These are phyloP conservation scores for Pythium sp. DNA, from an alignment of 352 stramenopile genomes.

Conservation along the genomic window DNA sequence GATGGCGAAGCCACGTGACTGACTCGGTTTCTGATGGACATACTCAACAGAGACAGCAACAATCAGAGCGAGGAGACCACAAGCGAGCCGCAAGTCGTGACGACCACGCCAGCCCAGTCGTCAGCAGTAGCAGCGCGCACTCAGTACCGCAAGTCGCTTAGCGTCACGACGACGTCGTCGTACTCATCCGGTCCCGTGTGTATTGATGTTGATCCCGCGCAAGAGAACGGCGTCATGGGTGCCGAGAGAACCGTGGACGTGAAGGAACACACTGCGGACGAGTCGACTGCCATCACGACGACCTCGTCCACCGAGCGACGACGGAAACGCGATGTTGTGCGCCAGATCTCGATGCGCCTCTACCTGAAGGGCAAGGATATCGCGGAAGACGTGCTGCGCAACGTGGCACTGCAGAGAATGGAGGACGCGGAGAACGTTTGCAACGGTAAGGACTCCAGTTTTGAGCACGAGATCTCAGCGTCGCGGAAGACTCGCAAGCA, in stretches of 20 bases:
- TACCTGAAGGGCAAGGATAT: constrained; percentile 71
- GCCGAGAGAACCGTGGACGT: constrained; percentile 7
- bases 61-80: constrained; percentile 12
- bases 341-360: constrained; percentile 74
- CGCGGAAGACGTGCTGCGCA: constrained; percentile 61
- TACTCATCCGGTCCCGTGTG: constrained; percentile 10
- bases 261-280: constrained; percentile 4
- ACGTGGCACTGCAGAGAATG: constrained; percentile 51
- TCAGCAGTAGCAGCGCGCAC: background rate
- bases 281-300: constrained; percentile 5
- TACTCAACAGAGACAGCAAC: constrained; percentile 7
- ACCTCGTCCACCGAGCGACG: constrained; percentile 16
- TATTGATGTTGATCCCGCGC: constrained; percentile 3
- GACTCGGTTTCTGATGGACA: background rate
- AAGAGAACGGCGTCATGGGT: constrained; percentile 6
- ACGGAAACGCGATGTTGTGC: constrained; percentile 67
- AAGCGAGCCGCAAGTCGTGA: background rate
- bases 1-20: background rate
- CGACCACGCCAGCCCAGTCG: background rate
- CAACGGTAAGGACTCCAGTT: constrained; percentile 38
- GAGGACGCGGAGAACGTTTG: constrained; percentile 60
- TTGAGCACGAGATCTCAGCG: constrained; percentile 61
- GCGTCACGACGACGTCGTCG: background rate
- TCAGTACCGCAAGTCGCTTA: constrained; percentile 14
- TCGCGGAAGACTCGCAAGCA: constrained; percentile 68